Percentiles rank a stretch among this genome's conserved stretches.
Conservation (phyloP, 768 basidiomycete genomes). For the Termitomyces sp. region DNA sequence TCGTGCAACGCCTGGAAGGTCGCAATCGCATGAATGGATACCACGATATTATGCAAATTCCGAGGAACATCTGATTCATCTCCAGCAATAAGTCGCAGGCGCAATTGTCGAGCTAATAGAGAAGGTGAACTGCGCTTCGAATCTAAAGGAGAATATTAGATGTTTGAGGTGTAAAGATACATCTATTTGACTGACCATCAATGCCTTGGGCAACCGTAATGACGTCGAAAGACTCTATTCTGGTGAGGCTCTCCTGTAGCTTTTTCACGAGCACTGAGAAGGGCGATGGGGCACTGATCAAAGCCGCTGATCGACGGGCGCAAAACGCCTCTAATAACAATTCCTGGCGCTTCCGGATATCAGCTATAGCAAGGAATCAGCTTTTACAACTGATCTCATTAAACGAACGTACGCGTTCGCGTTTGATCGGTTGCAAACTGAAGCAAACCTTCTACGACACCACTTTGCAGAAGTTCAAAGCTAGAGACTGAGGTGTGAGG, state of each 20-base stretch:
- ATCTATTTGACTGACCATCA: conserved; percentile 53
- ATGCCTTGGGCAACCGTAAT: conserved; percentile 78
- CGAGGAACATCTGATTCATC: conserved; percentile 88
- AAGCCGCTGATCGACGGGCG: conserved; percentile 39
- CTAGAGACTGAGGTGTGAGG: conserved; percentile 82
- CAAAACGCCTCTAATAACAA: conserved; percentile 78
- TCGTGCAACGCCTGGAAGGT: conserved; percentile 97
- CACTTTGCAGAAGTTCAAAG: conserved; percentile 93
- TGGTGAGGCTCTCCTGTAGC: conserved; percentile 89
- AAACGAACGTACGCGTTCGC: conserved; percentile 39
- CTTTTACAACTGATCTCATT: background rate
- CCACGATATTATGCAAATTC: conserved; percentile 83
- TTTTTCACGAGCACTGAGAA: conserved; percentile 88
- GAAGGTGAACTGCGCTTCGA: conserved; percentile 89
- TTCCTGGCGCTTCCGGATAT: conserved; percentile 61
- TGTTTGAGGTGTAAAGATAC: background rate
- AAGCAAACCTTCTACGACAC: conserved; percentile 83
- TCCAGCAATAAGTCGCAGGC: conserved; percentile 83
- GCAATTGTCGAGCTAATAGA: conserved; percentile 86
- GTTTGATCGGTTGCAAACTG: conserved; percentile 71
- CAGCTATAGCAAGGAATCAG: conserved; percentile 39
- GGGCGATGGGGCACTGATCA: conserved; percentile 45
- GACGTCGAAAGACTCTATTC: conserved; percentile 96
- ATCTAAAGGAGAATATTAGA: conserved; percentile 38
- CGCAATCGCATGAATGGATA: conserved; percentile 97